Evolutionary conservation across 352 stramenopile species (phyloP).

Genomic region (Phytophthora megakarya): DNA sequence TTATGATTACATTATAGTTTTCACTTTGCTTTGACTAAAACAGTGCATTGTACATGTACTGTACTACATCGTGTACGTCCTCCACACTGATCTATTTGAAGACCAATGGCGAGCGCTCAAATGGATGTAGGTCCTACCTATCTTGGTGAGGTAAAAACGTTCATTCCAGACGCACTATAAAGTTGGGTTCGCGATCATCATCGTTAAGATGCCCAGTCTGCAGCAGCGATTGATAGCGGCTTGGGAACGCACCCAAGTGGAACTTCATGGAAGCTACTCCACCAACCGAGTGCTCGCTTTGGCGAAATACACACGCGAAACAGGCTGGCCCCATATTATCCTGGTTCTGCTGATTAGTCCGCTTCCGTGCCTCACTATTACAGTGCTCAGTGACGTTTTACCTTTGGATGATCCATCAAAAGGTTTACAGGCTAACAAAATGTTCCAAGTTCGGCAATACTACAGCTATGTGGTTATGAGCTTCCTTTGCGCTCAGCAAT

Average conservation of each 20-base stretch:
- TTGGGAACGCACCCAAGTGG: slow-evolving; percentile 2
- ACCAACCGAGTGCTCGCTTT: slow-evolving; percentile 1
- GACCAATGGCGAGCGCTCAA: too few species aligned
- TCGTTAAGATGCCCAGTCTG: neutral
- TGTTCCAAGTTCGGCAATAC: slow-evolving; percentile 24
- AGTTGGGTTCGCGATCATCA: too few species aligned
- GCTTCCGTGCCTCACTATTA: slow-evolving; percentile 21
- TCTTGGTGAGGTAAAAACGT: too few species aligned
- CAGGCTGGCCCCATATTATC: neutral
- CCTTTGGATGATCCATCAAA: slow-evolving; percentile 14
- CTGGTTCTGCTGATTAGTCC: slow-evolving; percentile 12
- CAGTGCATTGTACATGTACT: too few species aligned
- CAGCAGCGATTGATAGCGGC: neutral
- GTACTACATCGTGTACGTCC: too few species aligned
- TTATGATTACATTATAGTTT: too few species aligned
- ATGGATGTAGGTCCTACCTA: too few species aligned
- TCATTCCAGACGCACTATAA: too few species aligned
- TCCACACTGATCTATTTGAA: too few species aligned
- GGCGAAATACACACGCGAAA: slow-evolving; percentile 5
- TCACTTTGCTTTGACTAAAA: too few species aligned
- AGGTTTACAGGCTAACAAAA: slow-evolving; percentile 13
- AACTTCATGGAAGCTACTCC: slow-evolving; percentile 7
- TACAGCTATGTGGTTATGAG: slow-evolving; percentile 26
- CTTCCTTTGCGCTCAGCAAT: slow-evolving; percentile 18
- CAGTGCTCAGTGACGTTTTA: slow-evolving; percentile 13